A percentile compares a stretch with the other conserved stretches of the same genome.
Evolutionary conservation across 2,329 filamentous ascomycete species (phyloP).

Genomic region (Fusarium xylarioides): DNA sequence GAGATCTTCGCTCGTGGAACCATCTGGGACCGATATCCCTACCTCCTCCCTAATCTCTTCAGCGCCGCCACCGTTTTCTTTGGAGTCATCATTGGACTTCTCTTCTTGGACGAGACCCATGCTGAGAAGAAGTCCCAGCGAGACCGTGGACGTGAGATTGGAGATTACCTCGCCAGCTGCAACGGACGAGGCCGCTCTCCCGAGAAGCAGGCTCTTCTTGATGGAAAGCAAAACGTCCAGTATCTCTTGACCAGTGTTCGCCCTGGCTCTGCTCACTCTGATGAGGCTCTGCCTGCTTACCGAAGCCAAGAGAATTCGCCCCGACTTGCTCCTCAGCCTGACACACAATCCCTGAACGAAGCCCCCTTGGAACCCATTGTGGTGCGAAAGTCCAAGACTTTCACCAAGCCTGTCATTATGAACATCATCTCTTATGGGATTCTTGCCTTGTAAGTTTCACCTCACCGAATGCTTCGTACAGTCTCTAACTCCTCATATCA

Average conservation of each 20-base stretch:
- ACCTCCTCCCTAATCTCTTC: conserved; percentile 91
- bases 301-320: conserved; percentile 67
- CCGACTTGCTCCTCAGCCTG: conserved; percentile 49
- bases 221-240: conserved; percentile 68
- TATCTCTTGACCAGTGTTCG: conserved; percentile 55
- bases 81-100: conserved; percentile 79
- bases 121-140: conserved; percentile 78
- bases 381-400: conserved; percentile 61
- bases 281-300: conserved; percentile 74
- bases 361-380: conserved; percentile 26
- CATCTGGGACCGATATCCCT: conserved; percentile 88
- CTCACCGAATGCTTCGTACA: not conserved
- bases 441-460: conserved; percentile 83
- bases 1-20: conserved; percentile 74
- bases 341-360: conserved; percentile 28
- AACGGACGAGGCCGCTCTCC: conserved; percentile 51
- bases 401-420: conserved; percentile 84
- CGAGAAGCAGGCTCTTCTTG: conserved; percentile 72
- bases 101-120: conserved; percentile 96
- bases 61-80: conserved; percentile 81
- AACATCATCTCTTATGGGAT: conserved; percentile 93
- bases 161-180: conserved; percentile 70
- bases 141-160: conserved; percentile 80
- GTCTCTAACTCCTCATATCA: conserved; percentile 28
- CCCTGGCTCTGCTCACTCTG: conserved; percentile 20